Percentiles rank a stretch among this genome's conserved stretches.
Conservation (phyloP, 768 basidiomycete genomes). For the Floccularia luteovirens region DNA sequence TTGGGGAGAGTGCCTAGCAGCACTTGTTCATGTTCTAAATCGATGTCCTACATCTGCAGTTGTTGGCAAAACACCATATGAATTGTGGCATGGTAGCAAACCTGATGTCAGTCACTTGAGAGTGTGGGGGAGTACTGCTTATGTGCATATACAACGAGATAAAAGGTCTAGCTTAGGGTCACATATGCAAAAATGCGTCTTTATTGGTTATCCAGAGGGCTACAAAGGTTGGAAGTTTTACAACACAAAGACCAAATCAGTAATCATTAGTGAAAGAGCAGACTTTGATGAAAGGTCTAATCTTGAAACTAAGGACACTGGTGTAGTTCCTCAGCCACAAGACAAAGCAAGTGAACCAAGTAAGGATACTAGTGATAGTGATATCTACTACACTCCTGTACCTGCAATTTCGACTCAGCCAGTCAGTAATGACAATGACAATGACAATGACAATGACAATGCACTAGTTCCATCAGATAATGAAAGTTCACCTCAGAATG, state of each 20-base stretch:
- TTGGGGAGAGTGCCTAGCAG: conserved; percentile 13
- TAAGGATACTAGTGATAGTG: conserved; percentile 5
- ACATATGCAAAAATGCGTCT: conserved; percentile 23
- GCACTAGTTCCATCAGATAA: neutral
- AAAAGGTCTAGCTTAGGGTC: conserved; percentile 13
- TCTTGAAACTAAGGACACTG: conserved; percentile 9
- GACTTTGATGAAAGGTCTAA: conserved; percentile 24
- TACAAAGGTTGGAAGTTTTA: conserved; percentile 27
- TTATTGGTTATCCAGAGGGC: conserved; percentile 25
- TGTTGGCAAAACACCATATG: conserved; percentile 9
- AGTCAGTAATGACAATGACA: conserved; percentile 1
- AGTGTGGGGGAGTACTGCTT: conserved; percentile 10
- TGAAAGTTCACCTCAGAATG: neutral
- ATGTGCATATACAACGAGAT: conserved; percentile 11
- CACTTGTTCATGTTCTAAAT: conserved; percentile 14
- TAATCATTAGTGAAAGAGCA: conserved; percentile 17
- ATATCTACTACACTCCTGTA: too few species aligned
- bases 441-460: neutral
- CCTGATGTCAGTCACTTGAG: conserved; percentile 11
- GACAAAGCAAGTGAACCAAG: neutral
- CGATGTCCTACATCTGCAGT: conserved; percentile 8
- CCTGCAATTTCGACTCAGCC: neutral
- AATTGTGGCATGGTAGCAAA: conserved; percentile 9
- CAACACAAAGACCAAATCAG: conserved; percentile 17
- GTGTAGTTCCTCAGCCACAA: neutral